Base-by-base conservation (phyloP, 1,284 basidiomycete genomes). In the Cutaneotrichosporon dermatis region DNA sequence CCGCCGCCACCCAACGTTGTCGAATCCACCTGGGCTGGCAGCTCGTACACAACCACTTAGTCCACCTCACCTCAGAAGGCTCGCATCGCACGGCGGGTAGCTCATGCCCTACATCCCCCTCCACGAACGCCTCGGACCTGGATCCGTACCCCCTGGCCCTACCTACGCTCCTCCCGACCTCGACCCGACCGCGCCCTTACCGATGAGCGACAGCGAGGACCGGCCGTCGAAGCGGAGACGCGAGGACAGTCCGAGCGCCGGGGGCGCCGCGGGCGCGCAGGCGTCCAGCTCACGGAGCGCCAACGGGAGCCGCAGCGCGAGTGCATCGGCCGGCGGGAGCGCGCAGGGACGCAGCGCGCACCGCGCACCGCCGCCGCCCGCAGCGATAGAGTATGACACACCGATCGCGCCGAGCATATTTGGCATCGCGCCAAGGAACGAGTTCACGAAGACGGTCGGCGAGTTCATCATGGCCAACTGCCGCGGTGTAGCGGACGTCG, bases 401-500 rank as follows among this genome's bases (percentile, higher is more conserved):
- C 41, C 55, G 11, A 70, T 95, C 36, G 90, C 90, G 25, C 84
- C 92, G 16, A 92, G 89, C 16, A 91, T 97, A 67, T 87, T 98
- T 48, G 91, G 90, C 58, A 86, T 94, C 52, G 90, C 94, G 70
- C 93, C 95, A 3, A 80, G 93, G 43, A 94, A 98, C 78, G 94
- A 97, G 73, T 94, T 98, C 74, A 92, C 93, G 62, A 85, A 84
- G 70, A 88, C 90, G 68, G 83, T 99, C 50, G 93, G 90, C 33
- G 91, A 97, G 76, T 99, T 92, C 79, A 82, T 98, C 44, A 77
- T 81, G 76, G 63, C 68, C 3, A 67, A 72, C 40, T 76, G 78
- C 15, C 67, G 69, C 3, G 79, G 77, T 1, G 63, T 71, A 57
- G 62, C 72, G 3, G 74, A 82, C 63, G 74, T 84, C 61, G 83